phyloP scores from a whole-genome alignment of 1,284 basidiomycete genomes.

The Sporisorium graminicola region DNA sequence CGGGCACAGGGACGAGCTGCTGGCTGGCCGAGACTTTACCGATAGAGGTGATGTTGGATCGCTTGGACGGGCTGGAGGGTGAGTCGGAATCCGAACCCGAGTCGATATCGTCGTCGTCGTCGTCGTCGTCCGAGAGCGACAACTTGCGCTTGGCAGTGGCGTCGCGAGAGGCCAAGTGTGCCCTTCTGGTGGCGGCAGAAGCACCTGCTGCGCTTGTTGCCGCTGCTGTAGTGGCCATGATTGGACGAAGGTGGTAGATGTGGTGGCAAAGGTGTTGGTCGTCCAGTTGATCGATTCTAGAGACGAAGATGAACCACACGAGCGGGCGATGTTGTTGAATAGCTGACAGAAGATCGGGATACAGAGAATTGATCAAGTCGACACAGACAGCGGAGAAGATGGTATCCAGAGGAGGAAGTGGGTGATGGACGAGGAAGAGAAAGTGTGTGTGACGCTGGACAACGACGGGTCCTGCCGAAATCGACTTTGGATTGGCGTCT shows the following conservation, averaged over 20 bases:
- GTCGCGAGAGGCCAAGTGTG: slow-evolving; percentile 14
- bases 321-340: too few relatives aligned
- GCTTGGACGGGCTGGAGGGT: slow-evolving; percentile 14
- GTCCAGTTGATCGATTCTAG: background rate
- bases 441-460: too few relatives aligned
- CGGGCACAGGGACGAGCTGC: slow-evolving; percentile 53
- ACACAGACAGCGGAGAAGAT: background rate
- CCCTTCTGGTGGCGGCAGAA: slow-evolving; percentile 20
- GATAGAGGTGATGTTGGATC: slow-evolving; percentile 20
- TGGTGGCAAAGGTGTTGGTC: background rate
- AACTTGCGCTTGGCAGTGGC: slow-evolving; percentile 30
- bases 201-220: slow-evolving; percentile 6
- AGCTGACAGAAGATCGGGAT: too few relatives aligned
- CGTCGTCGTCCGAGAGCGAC: slow-evolving; percentile 26
- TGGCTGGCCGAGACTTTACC: slow-evolving; percentile 45
- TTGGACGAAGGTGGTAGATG: background rate
- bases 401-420: background rate
- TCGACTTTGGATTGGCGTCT: background rate
- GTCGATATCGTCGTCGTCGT: slow-evolving; percentile 15
- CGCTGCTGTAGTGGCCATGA: slow-evolving; percentile 18
- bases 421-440: background rate
- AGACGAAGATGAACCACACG: too few relatives aligned
- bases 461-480: background rate
- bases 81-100: slow-evolving; percentile 36
- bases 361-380: background rate